Percentiles rank a stretch among this genome's conserved stretches.
phyloP scores from a whole-genome alignment of 2,329 filamentous ascomycete genomes.

The Dichotomopilus funicola region DNA sequence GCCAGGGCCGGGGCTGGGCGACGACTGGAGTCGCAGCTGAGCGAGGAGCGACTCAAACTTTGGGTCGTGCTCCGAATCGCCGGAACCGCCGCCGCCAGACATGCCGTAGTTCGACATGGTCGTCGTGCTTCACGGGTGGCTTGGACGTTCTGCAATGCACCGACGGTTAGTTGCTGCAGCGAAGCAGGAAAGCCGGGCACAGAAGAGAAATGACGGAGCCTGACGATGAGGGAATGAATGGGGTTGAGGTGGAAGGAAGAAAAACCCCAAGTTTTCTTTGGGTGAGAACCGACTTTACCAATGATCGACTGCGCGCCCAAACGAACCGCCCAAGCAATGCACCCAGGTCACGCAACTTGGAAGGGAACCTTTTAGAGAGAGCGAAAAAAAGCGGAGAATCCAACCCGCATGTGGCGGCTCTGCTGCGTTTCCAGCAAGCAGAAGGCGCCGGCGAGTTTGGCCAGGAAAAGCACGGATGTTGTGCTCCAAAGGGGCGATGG shows the following conservation, averaged over 20 bases:
- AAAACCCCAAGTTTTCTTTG: too few species aligned
- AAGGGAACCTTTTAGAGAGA: neutral
- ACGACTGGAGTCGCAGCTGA: constrained; percentile 33
- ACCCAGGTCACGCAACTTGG: too few species aligned
- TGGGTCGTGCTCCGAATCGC: constrained; percentile 27
- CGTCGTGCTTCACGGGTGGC: neutral
- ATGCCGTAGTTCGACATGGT: constrained; percentile 24
- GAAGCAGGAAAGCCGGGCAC: too few species aligned
- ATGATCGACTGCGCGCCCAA: too few species aligned
- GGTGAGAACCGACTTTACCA: too few species aligned
- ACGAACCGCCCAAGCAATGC: too few species aligned
- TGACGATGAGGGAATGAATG: too few species aligned
- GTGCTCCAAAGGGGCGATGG: constrained; percentile 3
- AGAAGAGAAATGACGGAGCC: too few species aligned
- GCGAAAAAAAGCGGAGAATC: neutral
- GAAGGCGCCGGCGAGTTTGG: neutral
- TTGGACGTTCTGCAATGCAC: neutral
- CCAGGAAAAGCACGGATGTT: constrained; percentile 4
- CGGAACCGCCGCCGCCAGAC: constrained; percentile 17
- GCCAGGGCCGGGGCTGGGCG: constrained; percentile 21
- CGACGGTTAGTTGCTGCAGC: neutral
- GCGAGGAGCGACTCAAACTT: constrained; percentile 38
- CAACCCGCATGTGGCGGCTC: neutral
- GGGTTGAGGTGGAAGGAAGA: too few species aligned
- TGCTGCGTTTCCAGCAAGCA: constrained; percentile 4